Evolutionary conservation across 2,329 filamentous ascomycete species (phyloP).

Genomic region (Xylariaceae sp.): DNA sequence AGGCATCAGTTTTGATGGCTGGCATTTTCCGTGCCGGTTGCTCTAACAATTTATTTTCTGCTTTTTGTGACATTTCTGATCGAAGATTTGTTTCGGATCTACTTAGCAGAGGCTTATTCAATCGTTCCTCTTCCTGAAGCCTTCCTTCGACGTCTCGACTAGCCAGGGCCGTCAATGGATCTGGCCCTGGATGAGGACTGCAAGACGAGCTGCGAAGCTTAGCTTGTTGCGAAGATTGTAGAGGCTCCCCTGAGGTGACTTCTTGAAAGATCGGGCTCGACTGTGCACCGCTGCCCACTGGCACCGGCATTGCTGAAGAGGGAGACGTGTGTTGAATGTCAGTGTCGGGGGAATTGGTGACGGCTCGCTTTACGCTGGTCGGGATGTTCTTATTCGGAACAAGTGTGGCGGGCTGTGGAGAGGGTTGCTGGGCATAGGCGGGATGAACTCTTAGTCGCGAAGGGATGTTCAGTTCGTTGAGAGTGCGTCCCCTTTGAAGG

Average conservation of each 20-base stretch:
- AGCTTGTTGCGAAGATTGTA: slow-evolving; percentile 5
- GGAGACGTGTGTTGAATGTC: slow-evolving; percentile 11
- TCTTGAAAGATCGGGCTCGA: slow-evolving; percentile 1
- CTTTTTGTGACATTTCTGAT: neutral
- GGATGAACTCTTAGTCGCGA: slow-evolving; percentile 43
- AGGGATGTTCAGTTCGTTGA: slow-evolving; percentile 53
- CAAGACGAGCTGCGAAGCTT: neutral
- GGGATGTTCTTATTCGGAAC: slow-evolving; percentile 18
- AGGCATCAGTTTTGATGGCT: slow-evolving; percentile 19
- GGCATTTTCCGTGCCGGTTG: slow-evolving; percentile 1
- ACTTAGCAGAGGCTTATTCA: slow-evolving; percentile 1
- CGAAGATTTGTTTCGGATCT: slow-evolving; percentile 3
- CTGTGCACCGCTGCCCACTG: slow-evolving; percentile 13
- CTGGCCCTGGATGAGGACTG: neutral
- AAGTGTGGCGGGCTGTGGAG: slow-evolving; percentile 13
- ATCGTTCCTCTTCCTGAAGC: neutral
- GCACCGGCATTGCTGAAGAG: slow-evolving; percentile 5
- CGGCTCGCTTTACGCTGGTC: slow-evolving; percentile 19
- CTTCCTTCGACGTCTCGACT: neutral
- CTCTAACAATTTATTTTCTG: neutral
- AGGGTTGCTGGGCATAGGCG: slow-evolving; percentile 32
- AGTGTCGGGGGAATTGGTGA: slow-evolving; percentile 10
- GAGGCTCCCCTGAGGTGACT: neutral
- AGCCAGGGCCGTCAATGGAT: neutral
- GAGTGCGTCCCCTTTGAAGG: slow-evolving; percentile 41